Base-by-base conservation (phyloP, 192 early-diverging fungal genomes). In the Gamsiella multidivaricata region DNA sequence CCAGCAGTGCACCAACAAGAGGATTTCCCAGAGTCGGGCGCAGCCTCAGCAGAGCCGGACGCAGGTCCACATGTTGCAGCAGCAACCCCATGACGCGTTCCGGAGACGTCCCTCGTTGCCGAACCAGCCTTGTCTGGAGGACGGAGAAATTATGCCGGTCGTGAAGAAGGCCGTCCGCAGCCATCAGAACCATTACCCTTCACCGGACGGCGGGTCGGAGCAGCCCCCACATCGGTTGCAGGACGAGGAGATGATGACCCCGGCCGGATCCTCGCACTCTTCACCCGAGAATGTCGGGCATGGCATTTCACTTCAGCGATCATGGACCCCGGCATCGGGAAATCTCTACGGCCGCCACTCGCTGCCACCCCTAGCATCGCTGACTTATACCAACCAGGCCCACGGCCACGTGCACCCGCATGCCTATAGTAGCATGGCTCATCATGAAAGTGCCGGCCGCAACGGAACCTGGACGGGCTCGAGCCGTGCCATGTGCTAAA, bases 41-140 rank as follows among this genome's bases (percentile, higher is more conserved):
- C 45, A 28, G 26, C n/a, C 23, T 29, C 57, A 42, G 26, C 72
- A 67, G 31, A 51, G 57, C n/a, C n/a, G 47, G 37, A 51, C 52
- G 11, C 20, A 70, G 33, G 8, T 62, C 6, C 69, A 61, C 20
- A 31, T 61, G 37, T 37, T 54, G 46, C 61, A 28, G 23, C 70
- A 45, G 25, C 70, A 60, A 22, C 50, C 58, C 6, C 63, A 75
- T 4, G 69, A 70, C 10, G 51, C 45, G n/a, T 75, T 61, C 58
- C 65, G 58, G 57, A 49, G 72, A n/a, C 72, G 72, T 11, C 64
- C 72, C 22, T 75, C 72, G 4, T 23, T 75, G 34, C 72, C 72
- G 41, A 75, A 75, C 50, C 72, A 75, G 25, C 72, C 72, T 3
- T 59, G 56, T 41, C 63, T 75, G 15, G 72, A 75, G 33, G 72